Conservation (phyloP, 2,329 filamentous ascomycete genomes). For the Colletotrichum sublineola region DNA sequence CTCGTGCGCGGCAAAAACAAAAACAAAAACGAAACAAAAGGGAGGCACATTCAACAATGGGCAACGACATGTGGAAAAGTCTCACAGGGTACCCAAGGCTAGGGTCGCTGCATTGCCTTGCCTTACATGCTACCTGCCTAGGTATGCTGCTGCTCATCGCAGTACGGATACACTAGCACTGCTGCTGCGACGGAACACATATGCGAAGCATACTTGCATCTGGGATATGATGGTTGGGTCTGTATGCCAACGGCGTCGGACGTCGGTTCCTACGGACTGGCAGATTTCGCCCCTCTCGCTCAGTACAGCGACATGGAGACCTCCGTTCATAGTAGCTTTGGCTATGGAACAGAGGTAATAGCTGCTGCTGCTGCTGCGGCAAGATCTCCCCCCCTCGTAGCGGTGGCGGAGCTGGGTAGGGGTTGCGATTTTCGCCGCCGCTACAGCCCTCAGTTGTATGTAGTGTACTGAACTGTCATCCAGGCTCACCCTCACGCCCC, state of each 20-base stretch:
- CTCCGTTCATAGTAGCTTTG: not conserved
- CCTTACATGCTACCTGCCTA: conserved; percentile 23
- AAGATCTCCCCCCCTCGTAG: conserved; percentile 6
- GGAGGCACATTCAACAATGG: conserved; percentile 23
- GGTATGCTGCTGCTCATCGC: conserved; percentile 7
- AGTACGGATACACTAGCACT: conserved; percentile 40
- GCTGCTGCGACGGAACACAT: conserved; percentile 45
- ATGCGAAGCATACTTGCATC: conserved; percentile 61
- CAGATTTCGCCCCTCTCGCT: not conserved
- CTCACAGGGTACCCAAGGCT: conserved; percentile 23
- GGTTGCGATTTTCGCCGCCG: conserved; percentile 7
- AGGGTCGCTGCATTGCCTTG: conserved; percentile 41
- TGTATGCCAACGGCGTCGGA: conserved; percentile 9
- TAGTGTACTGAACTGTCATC: not conserved
- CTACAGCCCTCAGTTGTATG: not conserved
- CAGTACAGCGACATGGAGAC: not conserved
- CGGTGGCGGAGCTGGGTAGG: conserved; percentile 11
- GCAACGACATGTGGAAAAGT: conserved; percentile 26
- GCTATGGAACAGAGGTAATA: not conserved
- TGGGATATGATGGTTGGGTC: conserved; percentile 25
- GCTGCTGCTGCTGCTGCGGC: not conserved
- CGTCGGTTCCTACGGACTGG: not conserved
- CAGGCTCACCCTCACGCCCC: conserved; percentile 9
- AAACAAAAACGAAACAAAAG: not conserved
- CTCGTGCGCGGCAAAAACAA: conserved; percentile 1